phyloP scores from a whole-genome alignment of 805 yeast genomes.

The Kazachstania martiniae region DNA sequence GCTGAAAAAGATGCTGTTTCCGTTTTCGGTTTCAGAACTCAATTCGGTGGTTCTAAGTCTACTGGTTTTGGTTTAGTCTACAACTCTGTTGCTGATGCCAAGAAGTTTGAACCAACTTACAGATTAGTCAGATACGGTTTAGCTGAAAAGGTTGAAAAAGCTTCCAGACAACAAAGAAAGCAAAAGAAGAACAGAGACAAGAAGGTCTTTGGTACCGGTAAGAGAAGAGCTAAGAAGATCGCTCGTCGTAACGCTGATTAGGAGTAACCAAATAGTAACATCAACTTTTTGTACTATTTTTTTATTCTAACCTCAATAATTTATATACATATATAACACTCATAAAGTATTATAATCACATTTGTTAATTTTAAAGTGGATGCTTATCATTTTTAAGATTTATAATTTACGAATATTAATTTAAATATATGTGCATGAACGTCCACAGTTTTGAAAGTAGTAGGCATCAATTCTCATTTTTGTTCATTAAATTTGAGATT shows the following conservation, averaged over 20 bases:
- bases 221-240: slow-evolving; percentile 83
- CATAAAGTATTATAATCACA: not conserved
- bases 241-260: slow-evolving; percentile 87
- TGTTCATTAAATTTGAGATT: too few species aligned
- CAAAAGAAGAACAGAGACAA: slow-evolving; percentile 99
- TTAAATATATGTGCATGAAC: too few species aligned
- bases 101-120: slow-evolving; percentile 98
- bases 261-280: slow-evolving; percentile 2
- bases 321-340: not conserved
- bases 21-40: slow-evolving; percentile 98
- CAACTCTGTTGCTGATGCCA: slow-evolving; percentile 95
- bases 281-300: not conserved
- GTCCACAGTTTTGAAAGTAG: too few species aligned
- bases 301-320: not conserved
- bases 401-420: too few species aligned
- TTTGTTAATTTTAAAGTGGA: too few species aligned
- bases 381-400: too few species aligned
- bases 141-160: slow-evolving; percentile 90
- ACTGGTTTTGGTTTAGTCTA: slow-evolving; percentile 98
- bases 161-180: slow-evolving; percentile 99
- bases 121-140: slow-evolving; percentile 98
- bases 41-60: slow-evolving; percentile 99
- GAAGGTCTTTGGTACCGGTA: slow-evolving; percentile 98
- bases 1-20: slow-evolving; percentile 89
- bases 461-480: too few species aligned